Evolutionary conservation across 2,329 filamentous ascomycete genomes (phyloP).

Genomic region (Cercospora sp.): DNA sequence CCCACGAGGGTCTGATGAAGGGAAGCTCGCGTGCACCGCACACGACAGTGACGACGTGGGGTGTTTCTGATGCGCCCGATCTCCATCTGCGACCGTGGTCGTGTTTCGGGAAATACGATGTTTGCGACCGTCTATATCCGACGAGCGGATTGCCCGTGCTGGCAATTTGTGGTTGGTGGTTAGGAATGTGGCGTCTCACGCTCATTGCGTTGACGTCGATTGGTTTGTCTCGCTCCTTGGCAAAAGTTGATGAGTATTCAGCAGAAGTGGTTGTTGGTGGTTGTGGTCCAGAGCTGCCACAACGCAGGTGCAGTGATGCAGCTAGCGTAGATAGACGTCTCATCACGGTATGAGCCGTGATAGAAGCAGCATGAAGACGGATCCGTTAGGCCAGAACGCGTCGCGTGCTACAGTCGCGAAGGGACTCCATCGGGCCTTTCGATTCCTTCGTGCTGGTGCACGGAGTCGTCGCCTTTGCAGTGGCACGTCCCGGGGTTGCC

Average conservation of each 20-base stretch:
- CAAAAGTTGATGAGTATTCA: background rate
- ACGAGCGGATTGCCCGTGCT: background rate
- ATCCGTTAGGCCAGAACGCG: background rate
- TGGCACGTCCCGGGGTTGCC: background rate
- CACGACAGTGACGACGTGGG: background rate
- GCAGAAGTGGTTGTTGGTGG: background rate
- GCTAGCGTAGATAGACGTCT: background rate
- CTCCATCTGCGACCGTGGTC: background rate
- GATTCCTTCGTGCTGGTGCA: background rate
- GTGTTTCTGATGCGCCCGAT: background rate
- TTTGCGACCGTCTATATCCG: slow-evolving; percentile 6
- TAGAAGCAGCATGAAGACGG: background rate
- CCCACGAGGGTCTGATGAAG: background rate
- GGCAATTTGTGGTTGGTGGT: background rate
- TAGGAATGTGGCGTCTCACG: background rate
- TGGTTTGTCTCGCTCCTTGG: background rate
- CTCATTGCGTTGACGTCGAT: background rate
- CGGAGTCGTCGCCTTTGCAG: background rate
- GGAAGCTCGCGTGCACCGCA: background rate
- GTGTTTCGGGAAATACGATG: background rate
- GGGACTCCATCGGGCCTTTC: background rate
- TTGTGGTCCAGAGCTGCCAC: background rate
- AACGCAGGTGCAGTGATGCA: background rate
- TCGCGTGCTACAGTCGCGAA: background rate
- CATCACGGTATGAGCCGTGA: background rate